Base-by-base conservation (phyloP, 2,329 filamentous ascomycete genomes). In the Ophiostoma sp. region DNA sequence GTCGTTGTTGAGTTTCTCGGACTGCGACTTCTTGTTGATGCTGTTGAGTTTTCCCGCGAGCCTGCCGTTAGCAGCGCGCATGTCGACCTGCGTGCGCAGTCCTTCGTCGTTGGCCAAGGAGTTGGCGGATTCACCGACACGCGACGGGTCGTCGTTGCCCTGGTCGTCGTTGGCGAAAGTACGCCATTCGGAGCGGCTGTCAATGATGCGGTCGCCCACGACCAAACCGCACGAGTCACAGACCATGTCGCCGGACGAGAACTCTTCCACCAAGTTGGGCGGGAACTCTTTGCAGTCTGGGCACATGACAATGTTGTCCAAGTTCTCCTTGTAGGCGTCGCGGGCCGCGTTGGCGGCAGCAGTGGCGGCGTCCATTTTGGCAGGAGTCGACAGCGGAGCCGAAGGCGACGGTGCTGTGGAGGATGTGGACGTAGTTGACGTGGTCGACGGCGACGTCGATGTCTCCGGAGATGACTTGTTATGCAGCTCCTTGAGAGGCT, bases 81-180 rank as follows among this genome's bases (percentile, higher is more conserved):
- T 78, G 70, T 78, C 77, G 9, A 78, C 76, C 73, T 77, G 76
- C 17, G 77, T 78, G 36, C 76, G 76, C 70, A 77, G 71, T 11
- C 76, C 76, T 68, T 77, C 76, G 75, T 77, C 76, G 28, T 64
- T 74, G 19, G 76, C 71, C 59, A 99, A 90, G 71, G 93, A 92
- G 80, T 98, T 98, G 75, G 92, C 91, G 6, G 92, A 93, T 78
- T 98, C 96, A 85, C 96, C 96, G 77, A 99, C 95, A 94, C 96
- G 96, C 74, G 94, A 98, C 4, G 97, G 96, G 78, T 99, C 96
- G 78, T 98, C 97, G 79, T 93, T 95, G 79, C 93, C 94, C 82
- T 97, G 94, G 81, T 99, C 97, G 80, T 99, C 96, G 81, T 98
- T 98, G 80, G 95, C 94, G 84, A 99, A 99, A 0, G 96, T 99